Evolutionary conservation across 2,329 filamentous ascomycete genomes (phyloP), one percentile per base, ranked within the genome.

Genomic region (Hymenoscyphus salicellus): DNA sequence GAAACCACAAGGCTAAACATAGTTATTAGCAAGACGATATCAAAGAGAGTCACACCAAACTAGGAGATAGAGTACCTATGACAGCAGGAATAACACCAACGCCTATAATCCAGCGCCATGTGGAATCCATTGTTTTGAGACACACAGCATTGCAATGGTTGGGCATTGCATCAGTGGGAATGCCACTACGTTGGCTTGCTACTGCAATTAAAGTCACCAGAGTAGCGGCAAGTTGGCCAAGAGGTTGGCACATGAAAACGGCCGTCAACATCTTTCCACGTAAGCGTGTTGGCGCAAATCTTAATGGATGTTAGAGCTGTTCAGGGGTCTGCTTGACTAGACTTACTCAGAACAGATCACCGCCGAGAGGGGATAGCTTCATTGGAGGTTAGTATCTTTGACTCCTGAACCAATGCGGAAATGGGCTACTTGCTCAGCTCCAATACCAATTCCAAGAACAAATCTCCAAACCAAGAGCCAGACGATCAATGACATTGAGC

Each of bases 91-190:
- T 79, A 16, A 89, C 90, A 32, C 91, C 91, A 66, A 93, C 86
- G 16, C 90, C 90, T 63, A 94, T 89, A 64, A 93, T 86, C 60
- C 92, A 84, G 70, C 91, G 87, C 91, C 91, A 94, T 77, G 90
- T 89, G 71, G 90, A 88, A 78, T 94, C 91, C 0, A 91, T 87
- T 1, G 90, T 90, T 0, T 84, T 93, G 52, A 79, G 80, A 41
- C 67, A 69, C 23, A 64, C 28, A 5, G 81, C 82, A 63, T 84
- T 82, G 74, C 91, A 93, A 10, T 78, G 73, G 2, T 17, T 73
- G 76, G 5, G 38, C 17, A 36, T 62, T 14, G 67, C 62, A 58
- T 65, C 61, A 20, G 36, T 8, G 14, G 65, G 62, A 26, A 67
- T 20, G 79, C 80, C 36, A 79, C 75, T 56, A 70, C 72, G 61